Evolutionary conservation across 257 asterid species (phyloP).

Genomic region (Thymus quinquecostatus): DNA sequence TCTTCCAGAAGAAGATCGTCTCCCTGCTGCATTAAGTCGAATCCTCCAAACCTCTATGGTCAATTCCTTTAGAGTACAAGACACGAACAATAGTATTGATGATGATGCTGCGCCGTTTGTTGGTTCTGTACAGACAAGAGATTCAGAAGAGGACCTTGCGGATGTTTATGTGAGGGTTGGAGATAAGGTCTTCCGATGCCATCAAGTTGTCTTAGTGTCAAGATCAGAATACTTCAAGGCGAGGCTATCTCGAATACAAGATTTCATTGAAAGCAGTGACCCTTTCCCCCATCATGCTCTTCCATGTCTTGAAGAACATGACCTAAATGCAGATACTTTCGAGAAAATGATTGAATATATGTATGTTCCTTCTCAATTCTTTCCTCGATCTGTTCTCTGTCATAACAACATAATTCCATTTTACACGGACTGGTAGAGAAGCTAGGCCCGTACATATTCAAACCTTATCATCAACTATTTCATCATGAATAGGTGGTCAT

Average conservation of each 20-base stretch:
- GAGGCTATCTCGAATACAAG: conserved; percentile 76
- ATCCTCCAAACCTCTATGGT: conserved; percentile 70
- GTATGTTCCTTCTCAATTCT: conserved; percentile 47
- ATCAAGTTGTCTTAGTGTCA: conserved; percentile 84
- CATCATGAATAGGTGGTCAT: neutral
- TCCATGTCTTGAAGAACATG: conserved; percentile 89
- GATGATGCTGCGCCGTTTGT: conserved; percentile 51
- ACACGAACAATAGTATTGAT: conserved; percentile 37
- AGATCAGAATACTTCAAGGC: conserved; percentile 94
- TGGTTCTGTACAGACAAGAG: conserved; percentile 41
- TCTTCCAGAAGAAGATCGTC: conserved; percentile 85
- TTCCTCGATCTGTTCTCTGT: neutral
- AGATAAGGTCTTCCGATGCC: conserved; percentile 71
- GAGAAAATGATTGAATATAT: conserved; percentile 91
- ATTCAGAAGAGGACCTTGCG: conserved; percentile 68
- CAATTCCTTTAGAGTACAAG: conserved; percentile 51
- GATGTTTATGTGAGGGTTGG: conserved; percentile 86
- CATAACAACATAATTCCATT: neutral
- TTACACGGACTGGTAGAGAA: neutral
- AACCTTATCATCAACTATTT: neutral
- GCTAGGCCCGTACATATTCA: conserved; percentile 15
- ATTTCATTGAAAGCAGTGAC: conserved; percentile 63
- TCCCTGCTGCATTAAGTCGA: conserved; percentile 72
- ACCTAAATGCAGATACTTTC: conserved; percentile 72
- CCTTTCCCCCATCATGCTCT: conserved; percentile 48